phyloP scores from a whole-genome alignment of 495 filamentous ascomycete genomes.

The Wilcoxina mikolae region DNA sequence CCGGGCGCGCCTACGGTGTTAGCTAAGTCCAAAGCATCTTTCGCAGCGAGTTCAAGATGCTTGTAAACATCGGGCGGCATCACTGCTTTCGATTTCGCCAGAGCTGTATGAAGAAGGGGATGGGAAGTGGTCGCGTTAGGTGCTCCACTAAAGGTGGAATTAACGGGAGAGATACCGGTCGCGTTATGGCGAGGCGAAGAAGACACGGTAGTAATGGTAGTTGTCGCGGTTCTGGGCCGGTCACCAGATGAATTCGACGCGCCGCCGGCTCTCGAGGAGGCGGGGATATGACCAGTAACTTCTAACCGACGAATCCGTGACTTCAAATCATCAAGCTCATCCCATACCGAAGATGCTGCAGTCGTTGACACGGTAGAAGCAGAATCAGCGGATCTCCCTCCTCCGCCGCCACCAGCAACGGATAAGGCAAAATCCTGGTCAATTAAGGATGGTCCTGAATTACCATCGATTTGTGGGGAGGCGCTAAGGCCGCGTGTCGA shows the following conservation, averaged over 20 bases:
- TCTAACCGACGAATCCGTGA: constrained; percentile 87
- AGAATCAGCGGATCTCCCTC: constrained; percentile 40
- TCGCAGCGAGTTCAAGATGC: constrained; percentile 66
- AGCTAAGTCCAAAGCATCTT: constrained; percentile 63
- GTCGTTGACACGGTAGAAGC: constrained; percentile 75
- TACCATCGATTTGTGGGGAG: constrained; percentile 14
- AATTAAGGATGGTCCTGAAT: not conserved
- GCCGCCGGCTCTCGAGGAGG: constrained; percentile 35
- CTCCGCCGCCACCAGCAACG: not conserved
- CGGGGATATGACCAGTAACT: constrained; percentile 68
- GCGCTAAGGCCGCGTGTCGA: constrained; percentile 12
- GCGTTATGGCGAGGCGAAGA: constrained; percentile 56
- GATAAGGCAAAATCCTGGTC: not conserved
- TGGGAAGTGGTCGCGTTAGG: constrained; percentile 39
- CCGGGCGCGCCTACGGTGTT: constrained; percentile 55
- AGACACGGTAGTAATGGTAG: constrained; percentile 83
- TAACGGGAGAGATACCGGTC: constrained; percentile 31
- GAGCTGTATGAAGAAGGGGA: constrained; percentile 63
- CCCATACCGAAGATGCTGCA: constrained; percentile 89
- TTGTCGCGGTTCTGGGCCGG: constrained; percentile 76
- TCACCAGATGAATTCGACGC: constrained; percentile 63
- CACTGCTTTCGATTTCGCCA: constrained; percentile 56
- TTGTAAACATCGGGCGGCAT: constrained; percentile 58
- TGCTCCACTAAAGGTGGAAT: constrained; percentile 26
- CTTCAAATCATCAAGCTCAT: constrained; percentile 92